Conservation (phyloP, 768 basidiomycete genomes). For the Suillus paluster region DNA sequence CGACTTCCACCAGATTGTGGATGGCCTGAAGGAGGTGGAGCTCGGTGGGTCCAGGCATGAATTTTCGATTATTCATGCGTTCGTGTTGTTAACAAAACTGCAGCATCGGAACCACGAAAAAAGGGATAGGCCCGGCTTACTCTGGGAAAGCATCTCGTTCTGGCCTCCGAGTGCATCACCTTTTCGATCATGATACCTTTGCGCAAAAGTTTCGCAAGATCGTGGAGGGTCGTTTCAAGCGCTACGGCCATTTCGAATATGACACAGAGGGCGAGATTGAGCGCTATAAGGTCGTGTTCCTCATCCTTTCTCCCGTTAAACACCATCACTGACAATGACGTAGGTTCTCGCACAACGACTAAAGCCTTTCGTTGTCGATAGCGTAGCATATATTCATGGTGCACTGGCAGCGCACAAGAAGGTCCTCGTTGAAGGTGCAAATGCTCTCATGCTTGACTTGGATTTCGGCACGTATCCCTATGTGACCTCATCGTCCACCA, state of each 20-base stretch:
- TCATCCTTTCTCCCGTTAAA: not conserved
- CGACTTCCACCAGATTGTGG: conserved; percentile 99
- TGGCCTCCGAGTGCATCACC: conserved; percentile 93
- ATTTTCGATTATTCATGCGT: conserved; percentile 9
- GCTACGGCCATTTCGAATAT: conserved; percentile 97
- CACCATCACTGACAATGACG: not conserved
- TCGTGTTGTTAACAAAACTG: conserved; percentile 2
- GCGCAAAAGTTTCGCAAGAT: conserved; percentile 91
- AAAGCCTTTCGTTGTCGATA: conserved; percentile 88
- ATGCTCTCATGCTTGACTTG: conserved; percentile 97
- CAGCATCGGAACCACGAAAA: conserved; percentile 97
- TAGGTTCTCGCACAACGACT: conserved; percentile 85
- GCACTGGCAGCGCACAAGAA: conserved; percentile 77
- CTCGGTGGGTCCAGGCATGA: conserved; percentile 82
- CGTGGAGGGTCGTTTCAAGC: conserved; percentile 97
- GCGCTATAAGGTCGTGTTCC: conserved; percentile 75
- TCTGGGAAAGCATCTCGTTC: conserved; percentile 97
- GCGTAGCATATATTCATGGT: conserved; percentile 81
- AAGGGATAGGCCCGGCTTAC: conserved; percentile 98
- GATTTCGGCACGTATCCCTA: conserved; percentile 98
- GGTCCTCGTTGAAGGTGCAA: conserved; percentile 95
- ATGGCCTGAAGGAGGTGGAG: conserved; percentile 97
- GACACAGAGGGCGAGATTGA: conserved; percentile 96
- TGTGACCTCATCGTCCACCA: conserved; percentile 93
- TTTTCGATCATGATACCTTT: conserved; percentile 87